Evolutionary conservation across 345 rosid species (phyloP).

Genomic region (Ceriops tagal): DNA sequence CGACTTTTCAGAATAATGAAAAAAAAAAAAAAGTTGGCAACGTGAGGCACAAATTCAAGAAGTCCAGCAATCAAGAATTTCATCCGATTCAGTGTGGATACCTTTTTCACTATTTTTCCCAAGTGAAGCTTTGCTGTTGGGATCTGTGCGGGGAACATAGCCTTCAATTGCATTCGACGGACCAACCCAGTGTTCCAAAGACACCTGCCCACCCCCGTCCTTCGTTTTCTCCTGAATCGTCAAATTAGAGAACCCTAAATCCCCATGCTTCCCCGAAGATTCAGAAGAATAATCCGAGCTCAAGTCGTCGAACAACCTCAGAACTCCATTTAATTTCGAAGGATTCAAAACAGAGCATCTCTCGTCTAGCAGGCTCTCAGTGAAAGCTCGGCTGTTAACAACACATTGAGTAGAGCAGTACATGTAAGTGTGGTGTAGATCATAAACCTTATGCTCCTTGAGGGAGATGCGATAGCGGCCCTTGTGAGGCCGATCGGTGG

Average conservation of each 20-base stretch:
- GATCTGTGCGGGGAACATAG: constrained; percentile 54
- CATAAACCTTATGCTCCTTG: constrained; percentile 73
- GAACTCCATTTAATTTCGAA: constrained; percentile 39
- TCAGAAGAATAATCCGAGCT: constrained; percentile 17
- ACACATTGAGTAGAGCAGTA: constrained; percentile 68
- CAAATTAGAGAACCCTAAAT: constrained; percentile 47
- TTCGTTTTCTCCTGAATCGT: constrained; percentile 53
- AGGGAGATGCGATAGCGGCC: constrained; percentile 64
- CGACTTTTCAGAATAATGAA: not conserved
- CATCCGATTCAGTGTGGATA: not conserved
- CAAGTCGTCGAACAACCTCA: constrained; percentile 42
- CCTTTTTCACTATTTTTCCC: constrained; percentile 32
- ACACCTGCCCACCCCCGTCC: constrained; percentile 29
- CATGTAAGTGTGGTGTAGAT: constrained; percentile 49
- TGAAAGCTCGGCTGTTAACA: constrained; percentile 49
- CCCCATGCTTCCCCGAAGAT: constrained; percentile 30
- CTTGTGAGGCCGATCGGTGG: constrained; percentile 46
- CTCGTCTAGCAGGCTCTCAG: constrained; percentile 48
- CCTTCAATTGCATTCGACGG: constrained; percentile 87
- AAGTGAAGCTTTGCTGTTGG: constrained; percentile 19
- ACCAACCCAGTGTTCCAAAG: constrained; percentile 51
- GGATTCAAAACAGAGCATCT: constrained; percentile 45
- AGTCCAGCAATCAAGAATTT: too few relatives aligned
- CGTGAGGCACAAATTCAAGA: too few relatives aligned
- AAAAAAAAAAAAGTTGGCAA: not conserved